Percentiles rank a stretch among this genome's conserved stretches.
phyloP scores from a whole-genome alignment of 495 filamentous ascomycete species.

The Pyrenula aspistea region DNA sequence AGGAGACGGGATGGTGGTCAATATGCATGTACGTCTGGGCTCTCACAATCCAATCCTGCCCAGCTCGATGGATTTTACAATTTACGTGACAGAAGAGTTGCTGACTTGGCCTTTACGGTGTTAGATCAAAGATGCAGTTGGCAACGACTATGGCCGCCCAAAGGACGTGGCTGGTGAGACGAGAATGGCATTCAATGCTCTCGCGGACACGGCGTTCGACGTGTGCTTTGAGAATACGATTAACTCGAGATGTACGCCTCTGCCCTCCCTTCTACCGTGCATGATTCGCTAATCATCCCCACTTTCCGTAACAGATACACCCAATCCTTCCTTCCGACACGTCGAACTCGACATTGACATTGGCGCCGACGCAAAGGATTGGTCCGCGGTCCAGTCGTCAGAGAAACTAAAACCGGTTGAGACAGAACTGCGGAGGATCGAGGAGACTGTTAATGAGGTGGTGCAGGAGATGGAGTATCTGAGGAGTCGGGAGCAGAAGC shows the following conservation, averaged over 20 bases:
- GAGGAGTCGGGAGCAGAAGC: constrained; percentile 77
- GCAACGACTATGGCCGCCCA: constrained; percentile 86
- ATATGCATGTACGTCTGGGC: constrained; percentile 87
- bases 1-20: constrained; percentile 87
- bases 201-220: constrained; percentile 87
- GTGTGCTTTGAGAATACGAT: constrained; percentile 90
- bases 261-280: background rate
- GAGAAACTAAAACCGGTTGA: constrained; percentile 98
- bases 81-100: background rate
- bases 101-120: background rate
- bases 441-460: constrained; percentile 73
- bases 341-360: constrained; percentile 98
- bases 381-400: constrained; percentile 87
- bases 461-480: constrained; percentile 90
- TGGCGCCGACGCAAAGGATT: constrained; percentile 95
- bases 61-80: background rate
- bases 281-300: background rate
- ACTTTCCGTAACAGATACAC: constrained; percentile 1
- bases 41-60: too few species aligned
- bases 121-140: constrained; percentile 87
- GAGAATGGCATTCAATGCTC: constrained; percentile 90
- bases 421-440: constrained; percentile 86
- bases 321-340: constrained; percentile 49
- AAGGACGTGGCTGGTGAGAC: constrained; percentile 87
- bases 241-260: constrained; percentile 44